phyloP scores from a whole-genome alignment of 2,329 filamentous ascomycete species.

The Teratosphaeria zuluensis region DNA sequence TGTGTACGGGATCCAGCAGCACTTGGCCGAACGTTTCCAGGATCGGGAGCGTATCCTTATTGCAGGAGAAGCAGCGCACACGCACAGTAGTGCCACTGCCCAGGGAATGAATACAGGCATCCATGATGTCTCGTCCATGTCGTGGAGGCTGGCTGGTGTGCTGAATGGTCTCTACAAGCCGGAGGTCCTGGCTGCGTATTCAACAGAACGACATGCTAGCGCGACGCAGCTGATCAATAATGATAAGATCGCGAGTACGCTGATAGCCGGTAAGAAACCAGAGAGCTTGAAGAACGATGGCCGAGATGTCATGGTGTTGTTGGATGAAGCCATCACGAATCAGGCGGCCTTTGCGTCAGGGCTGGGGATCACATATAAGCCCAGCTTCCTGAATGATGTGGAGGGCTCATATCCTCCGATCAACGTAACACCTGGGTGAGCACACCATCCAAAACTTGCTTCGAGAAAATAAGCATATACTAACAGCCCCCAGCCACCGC shows the following conservation, averaged over 20 bases:
- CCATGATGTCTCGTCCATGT: conserved; percentile 27
- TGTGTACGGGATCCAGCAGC: conserved; percentile 34
- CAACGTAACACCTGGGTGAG: conserved; percentile 7
- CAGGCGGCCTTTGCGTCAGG: conserved; percentile 25
- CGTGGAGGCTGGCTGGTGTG: conserved; percentile 20
- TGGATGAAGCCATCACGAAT: conserved; percentile 20
- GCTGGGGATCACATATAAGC: conserved; percentile 13
- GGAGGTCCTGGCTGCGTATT: conserved; percentile 8
- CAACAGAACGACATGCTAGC: conserved; percentile 11
- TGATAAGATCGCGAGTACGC: conserved; percentile 26
- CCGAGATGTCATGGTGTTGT: conserved; percentile 18
- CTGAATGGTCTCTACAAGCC: conserved; percentile 7
- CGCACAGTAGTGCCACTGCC: conserved; percentile 26
- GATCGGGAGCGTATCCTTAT: conserved; percentile 19
- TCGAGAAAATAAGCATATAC: background rate
- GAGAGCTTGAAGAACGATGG: conserved; percentile 1
- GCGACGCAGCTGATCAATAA: conserved; percentile 25
- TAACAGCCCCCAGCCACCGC: conserved; percentile 6
- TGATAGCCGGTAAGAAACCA: conserved; percentile 28
- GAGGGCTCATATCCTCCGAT: conserved; percentile 1
- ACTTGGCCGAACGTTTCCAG: conserved; percentile 21
- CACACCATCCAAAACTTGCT: background rate
- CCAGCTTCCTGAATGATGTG: conserved; percentile 7
- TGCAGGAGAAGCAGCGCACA: conserved; percentile 28
- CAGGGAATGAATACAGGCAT: conserved; percentile 33